A percentile compares a stretch with the other conserved stretches of the same genome.
Evolutionary conservation across 2,329 filamentous ascomycete genomes (phyloP).

Genomic region (Orbilia oligospora): DNA sequence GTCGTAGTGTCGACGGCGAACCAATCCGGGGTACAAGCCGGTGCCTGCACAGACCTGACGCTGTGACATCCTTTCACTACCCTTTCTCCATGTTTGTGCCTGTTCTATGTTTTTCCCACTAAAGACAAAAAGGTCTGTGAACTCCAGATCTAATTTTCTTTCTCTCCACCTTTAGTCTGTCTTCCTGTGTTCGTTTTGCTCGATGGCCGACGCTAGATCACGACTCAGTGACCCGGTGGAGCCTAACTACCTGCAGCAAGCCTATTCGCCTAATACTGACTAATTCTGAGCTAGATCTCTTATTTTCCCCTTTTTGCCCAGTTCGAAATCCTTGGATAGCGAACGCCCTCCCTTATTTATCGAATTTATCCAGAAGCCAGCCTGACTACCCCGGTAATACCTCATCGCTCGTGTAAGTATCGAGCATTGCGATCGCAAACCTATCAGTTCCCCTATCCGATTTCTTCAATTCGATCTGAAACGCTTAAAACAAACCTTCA

Average conservation of each 20-base stretch:
- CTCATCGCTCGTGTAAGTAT: slow-evolving; percentile 31
- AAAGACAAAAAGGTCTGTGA: slow-evolving; percentile 14
- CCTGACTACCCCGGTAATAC: slow-evolving; percentile 39
- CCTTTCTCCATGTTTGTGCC: background rate
- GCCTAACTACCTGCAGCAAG: slow-evolving; percentile 21
- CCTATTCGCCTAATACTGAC: slow-evolving; percentile 39
- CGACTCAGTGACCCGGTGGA: slow-evolving; percentile 23
- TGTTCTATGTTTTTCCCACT: slow-evolving; percentile 3
- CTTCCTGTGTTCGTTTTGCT: slow-evolving; percentile 1
- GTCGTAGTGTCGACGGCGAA: slow-evolving; percentile 32
- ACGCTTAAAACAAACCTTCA: slow-evolving; percentile 10
- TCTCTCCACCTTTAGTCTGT: slow-evolving; percentile 7
- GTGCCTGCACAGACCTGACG: slow-evolving; percentile 49
- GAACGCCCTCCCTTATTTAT: slow-evolving; percentile 42
- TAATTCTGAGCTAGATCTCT: slow-evolving; percentile 29
- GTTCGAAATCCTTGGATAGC: slow-evolving; percentile 48
- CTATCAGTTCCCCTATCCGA: background rate
- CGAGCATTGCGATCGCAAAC: slow-evolving; percentile 3
- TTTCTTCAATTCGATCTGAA: slow-evolving; percentile 4
- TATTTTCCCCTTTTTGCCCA: slow-evolving; percentile 53
- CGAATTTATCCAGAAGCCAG: slow-evolving; percentile 37
- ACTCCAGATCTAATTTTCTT: slow-evolving; percentile 20
- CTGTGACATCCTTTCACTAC: slow-evolving; percentile 39
- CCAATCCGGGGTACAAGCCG: slow-evolving; percentile 28
- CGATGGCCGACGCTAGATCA: slow-evolving; percentile 19